Base-by-base conservation (phyloP, 2,329 filamentous ascomycete species). In the Aspergillus ibericus region DNA sequence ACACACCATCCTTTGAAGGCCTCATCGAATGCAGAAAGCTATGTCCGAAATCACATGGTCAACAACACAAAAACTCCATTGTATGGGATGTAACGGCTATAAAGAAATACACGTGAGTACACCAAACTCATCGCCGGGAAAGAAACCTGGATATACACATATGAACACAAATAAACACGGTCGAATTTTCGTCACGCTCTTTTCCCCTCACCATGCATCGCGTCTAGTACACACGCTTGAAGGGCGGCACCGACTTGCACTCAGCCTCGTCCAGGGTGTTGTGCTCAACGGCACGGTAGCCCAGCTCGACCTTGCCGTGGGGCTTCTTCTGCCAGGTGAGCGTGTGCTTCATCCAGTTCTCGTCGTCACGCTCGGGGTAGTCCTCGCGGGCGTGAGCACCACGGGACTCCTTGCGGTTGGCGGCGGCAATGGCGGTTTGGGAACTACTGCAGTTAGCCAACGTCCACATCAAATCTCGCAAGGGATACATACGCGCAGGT, bases 321-420 rank as follows among this genome's bases (percentile, higher is more conserved):
- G 93, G 91, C 74, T 88, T 77, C 88, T 92, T 96, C 85, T 99
- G 95, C 89, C 89, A 99, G 66, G 89, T 92, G 62, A 99, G 85
- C 47, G 92, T 96, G 85, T 99, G 95, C 88, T 98, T 98, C 93
- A 97, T 97, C 93, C 93, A 98, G 78, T 96, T 89, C 78, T 88
- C 84, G 75, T 99, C 95, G 74, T 98, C 91, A 82, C 95, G 89
- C 16, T 98, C 93, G 58, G 93, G 93, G 85, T 78, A 98, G 76
- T 99, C 95, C 83, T 99, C 95, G 67, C 95, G 90, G 66, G 95
- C 95, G 79, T 99, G 95, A 22, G 95, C 95, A 75, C 95, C 95
- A 81, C 95, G 91, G 57, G 92, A 96, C 81, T 99, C 95, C 85
- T 96, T 96, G 75, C 95, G 88, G 81, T 93, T 93, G 59, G 92